phyloP scores from a whole-genome alignment of 2,329 filamentous ascomycete species.

The Pestalotiopsis fici region DNA sequence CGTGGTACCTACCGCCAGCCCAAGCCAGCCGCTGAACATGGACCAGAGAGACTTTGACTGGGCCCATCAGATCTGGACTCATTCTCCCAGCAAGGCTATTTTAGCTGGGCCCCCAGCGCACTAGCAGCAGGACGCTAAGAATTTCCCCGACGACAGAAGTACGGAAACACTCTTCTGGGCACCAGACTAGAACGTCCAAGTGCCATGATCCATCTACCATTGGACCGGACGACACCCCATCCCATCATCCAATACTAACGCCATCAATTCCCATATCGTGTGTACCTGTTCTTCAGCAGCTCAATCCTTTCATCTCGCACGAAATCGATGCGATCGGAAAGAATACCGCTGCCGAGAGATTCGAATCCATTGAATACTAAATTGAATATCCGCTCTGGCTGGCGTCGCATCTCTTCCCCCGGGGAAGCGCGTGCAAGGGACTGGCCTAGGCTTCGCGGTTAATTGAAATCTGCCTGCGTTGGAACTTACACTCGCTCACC shows the following conservation, averaged over 20 bases:
- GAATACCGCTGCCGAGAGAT: not conserved
- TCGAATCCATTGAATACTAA: not conserved
- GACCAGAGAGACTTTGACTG: not conserved
- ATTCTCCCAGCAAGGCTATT: not conserved
- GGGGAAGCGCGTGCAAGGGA: not conserved
- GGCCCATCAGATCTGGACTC: not conserved
- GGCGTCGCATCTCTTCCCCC: not conserved
- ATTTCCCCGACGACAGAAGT: slow-evolving; percentile 4
- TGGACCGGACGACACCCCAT: not conserved
- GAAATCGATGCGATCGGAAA: not conserved
- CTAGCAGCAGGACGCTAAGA: not conserved
- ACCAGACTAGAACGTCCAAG: not conserved
- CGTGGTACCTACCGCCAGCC: not conserved
- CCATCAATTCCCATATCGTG: not conserved
- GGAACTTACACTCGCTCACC: not conserved
- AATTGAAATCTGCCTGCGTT: not conserved
- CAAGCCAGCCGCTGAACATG: not conserved
- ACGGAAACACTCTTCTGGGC: slow-evolving; percentile 1
- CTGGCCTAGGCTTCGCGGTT: not conserved
- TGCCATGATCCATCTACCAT: not conserved
- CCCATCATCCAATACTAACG: not conserved
- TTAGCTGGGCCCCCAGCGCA: not conserved
- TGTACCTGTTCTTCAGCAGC: too few species aligned
- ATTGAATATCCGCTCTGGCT: not conserved
- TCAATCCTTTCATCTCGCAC: not conserved